These are phyloP conservation scores for Gaultheria prostrata DNA, from an alignment of 148 eudicot species.

Conservation along the genomic window DNA sequence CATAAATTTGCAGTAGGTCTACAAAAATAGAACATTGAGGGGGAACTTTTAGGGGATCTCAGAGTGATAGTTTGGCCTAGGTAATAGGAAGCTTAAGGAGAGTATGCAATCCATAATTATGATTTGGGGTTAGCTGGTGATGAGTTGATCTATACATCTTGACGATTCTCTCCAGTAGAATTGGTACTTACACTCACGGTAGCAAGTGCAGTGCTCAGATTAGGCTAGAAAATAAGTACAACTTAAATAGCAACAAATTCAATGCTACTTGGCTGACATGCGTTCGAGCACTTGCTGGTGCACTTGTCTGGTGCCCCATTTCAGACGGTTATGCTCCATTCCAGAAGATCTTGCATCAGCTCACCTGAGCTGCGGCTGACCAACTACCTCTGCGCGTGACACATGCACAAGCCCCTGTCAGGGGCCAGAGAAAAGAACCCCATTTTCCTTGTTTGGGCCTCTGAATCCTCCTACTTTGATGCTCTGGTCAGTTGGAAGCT, in stretches of 20 bases:
- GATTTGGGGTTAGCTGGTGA: not conserved
- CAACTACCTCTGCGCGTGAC: not conserved
- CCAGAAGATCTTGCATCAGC: not conserved
- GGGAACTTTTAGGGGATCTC: not conserved
- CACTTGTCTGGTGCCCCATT: not conserved
- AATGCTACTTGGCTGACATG: not conserved
- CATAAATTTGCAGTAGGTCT: constrained; percentile 3
- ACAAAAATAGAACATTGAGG: not conserved
- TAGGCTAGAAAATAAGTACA: not conserved
- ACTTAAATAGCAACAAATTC: not conserved
- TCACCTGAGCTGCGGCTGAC: not conserved
- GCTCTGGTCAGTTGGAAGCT: not conserved
- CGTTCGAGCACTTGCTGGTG: not conserved
- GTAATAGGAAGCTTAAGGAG: not conserved
- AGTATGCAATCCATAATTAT: not conserved
- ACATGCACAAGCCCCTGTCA: not conserved
- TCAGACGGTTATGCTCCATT: not conserved
- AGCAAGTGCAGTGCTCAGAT: not conserved
- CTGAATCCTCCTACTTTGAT: not conserved
- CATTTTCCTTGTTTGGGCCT: not conserved
- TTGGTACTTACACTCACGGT: not conserved
- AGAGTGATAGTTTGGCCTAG: not conserved
- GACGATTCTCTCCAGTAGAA: not conserved
- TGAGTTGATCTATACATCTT: not conserved
- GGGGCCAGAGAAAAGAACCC: not conserved